These are phyloP conservation scores for Pythium rhizo-oryzae DNA, from an alignment of 352 stramenopile species.

Conservation along the genomic window DNA sequence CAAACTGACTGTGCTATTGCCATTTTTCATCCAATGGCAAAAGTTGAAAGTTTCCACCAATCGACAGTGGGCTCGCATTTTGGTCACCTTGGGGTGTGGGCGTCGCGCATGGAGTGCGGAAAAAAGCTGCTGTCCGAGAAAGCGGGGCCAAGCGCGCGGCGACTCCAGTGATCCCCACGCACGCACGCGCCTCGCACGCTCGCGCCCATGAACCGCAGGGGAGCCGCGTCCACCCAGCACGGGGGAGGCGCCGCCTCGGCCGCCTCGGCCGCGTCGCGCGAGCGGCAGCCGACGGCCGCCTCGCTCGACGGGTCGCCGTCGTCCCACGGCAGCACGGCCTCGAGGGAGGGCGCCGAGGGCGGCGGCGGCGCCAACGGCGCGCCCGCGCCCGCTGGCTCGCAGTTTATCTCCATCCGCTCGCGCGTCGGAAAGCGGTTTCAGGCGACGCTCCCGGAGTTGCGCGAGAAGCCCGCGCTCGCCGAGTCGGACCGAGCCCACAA, in stretches of 20 bases:
- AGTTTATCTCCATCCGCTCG: slow-evolving; percentile 76
- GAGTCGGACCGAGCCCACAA: slow-evolving; percentile 22
- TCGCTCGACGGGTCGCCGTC: slow-evolving; percentile 28
- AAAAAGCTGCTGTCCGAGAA: slow-evolving; percentile 25
- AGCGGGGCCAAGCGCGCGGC: slow-evolving; percentile 1
- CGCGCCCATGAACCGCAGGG: slow-evolving; percentile 26
- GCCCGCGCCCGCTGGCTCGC: slow-evolving; percentile 17
- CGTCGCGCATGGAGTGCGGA: slow-evolving; percentile 30
- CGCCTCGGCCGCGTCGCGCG: slow-evolving; percentile 2
- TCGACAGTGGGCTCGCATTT: slow-evolving; percentile 20
- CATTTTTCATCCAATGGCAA: slow-evolving; percentile 26
- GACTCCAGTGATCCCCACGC: slow-evolving; percentile 7
- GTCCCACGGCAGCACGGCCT: slow-evolving; percentile 22
- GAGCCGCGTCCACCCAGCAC: not conserved
- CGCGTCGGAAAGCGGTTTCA: slow-evolving; percentile 85
- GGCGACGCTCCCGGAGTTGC: slow-evolving; percentile 63
- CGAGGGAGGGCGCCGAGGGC: slow-evolving; percentile 12
- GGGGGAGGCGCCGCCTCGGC: not conserved
- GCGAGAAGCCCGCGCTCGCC: slow-evolving; percentile 23
- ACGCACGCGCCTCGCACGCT: not conserved
- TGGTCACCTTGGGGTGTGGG: slow-evolving; percentile 29
- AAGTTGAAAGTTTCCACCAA: slow-evolving; percentile 23
- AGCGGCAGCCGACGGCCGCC: slow-evolving; percentile 10
- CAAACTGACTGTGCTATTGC: not conserved
- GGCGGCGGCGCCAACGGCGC: not conserved